Evolutionary conservation across 1,284 basidiomycete genomes (phyloP).

Genomic region (Fomitopsis palustris): DNA sequence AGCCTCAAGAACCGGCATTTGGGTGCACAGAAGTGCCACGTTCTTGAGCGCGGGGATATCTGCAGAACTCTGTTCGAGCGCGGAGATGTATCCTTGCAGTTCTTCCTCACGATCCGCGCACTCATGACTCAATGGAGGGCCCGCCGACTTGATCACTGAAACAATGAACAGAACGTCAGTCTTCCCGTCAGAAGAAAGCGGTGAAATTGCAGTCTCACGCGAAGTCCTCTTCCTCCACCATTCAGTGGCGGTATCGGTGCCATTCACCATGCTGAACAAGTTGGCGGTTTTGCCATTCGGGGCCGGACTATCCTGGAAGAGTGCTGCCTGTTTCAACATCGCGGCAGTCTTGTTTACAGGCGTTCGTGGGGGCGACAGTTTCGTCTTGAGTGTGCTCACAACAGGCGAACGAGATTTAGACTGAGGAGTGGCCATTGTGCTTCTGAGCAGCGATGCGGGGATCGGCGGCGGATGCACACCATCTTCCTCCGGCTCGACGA

Average conservation of each 20-base stretch:
- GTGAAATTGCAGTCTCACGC: slow-evolving; percentile 40
- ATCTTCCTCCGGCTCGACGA: slow-evolving; percentile 73
- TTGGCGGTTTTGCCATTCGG: slow-evolving; percentile 48
- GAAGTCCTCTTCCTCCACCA: slow-evolving; percentile 77
- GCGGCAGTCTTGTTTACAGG: slow-evolving; percentile 50
- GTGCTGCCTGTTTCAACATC: slow-evolving; percentile 70
- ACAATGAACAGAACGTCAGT: slow-evolving; percentile 14
- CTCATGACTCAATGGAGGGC: slow-evolving; percentile 36
- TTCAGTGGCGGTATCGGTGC: slow-evolving; percentile 58
- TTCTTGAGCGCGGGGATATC: slow-evolving; percentile 54
- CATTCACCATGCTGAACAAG: slow-evolving; percentile 60
- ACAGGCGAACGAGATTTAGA: slow-evolving; percentile 30
- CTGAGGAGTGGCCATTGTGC: slow-evolving; percentile 33
- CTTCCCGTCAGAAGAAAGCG: slow-evolving; percentile 15
- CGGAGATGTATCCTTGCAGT: slow-evolving; percentile 47
- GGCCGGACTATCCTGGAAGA: slow-evolving; percentile 73
- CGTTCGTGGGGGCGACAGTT: slow-evolving; percentile 41
- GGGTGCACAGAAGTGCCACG: slow-evolving; percentile 56
- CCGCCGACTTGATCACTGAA: slow-evolving; percentile 49
- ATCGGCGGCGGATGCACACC: slow-evolving; percentile 46
- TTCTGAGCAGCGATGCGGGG: slow-evolving; percentile 51
- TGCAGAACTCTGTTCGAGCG: slow-evolving; percentile 49
- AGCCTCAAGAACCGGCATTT: slow-evolving; percentile 46
- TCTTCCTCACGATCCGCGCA: slow-evolving; percentile 41
- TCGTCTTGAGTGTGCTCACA: slow-evolving; percentile 21